Evolutionary conservation across 2,329 filamentous ascomycete species (phyloP).

Genomic region (Sporothrix protearum): DNA sequence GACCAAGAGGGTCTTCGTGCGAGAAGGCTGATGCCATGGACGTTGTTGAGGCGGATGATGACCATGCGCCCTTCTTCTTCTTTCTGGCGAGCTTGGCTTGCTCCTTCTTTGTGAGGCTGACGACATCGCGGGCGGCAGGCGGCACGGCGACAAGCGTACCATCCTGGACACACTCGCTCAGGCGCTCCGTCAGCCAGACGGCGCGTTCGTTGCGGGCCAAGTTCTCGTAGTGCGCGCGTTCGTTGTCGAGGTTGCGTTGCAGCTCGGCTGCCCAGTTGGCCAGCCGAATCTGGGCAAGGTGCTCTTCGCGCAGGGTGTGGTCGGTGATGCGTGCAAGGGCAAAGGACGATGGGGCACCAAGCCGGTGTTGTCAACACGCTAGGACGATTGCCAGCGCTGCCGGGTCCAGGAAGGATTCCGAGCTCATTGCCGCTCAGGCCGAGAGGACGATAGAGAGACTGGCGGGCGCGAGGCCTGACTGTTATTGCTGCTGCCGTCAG

Average conservation of each 20-base stretch:
- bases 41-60: background rate
- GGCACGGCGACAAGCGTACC: constrained; percentile 55
- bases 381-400: constrained; percentile 3
- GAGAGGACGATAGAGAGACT: constrained; percentile 23
- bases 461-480: constrained; percentile 29
- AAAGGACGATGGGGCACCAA: constrained; percentile 45
- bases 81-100: constrained; percentile 14
- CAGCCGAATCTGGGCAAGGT: constrained; percentile 55
- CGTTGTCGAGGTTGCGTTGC: constrained; percentile 69
- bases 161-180: constrained; percentile 65
- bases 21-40: constrained; percentile 35
- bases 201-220: constrained; percentile 61
- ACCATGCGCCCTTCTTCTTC: constrained; percentile 25
- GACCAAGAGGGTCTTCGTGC: constrained; percentile 72
- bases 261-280: constrained; percentile 80
- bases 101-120: background rate
- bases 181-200: constrained; percentile 63
- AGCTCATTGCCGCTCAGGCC: constrained; percentile 12
- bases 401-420: background rate
- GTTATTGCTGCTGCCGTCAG: constrained; percentile 23
- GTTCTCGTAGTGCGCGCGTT: constrained; percentile 65
- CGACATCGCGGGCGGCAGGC: constrained; percentile 4
- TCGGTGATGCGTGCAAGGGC: constrained; percentile 58
- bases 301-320: constrained; percentile 36
- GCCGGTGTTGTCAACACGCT: constrained; percentile 27